phyloP scores from a whole-genome alignment of 331 rosid species.

The Arachis monticola region DNA sequence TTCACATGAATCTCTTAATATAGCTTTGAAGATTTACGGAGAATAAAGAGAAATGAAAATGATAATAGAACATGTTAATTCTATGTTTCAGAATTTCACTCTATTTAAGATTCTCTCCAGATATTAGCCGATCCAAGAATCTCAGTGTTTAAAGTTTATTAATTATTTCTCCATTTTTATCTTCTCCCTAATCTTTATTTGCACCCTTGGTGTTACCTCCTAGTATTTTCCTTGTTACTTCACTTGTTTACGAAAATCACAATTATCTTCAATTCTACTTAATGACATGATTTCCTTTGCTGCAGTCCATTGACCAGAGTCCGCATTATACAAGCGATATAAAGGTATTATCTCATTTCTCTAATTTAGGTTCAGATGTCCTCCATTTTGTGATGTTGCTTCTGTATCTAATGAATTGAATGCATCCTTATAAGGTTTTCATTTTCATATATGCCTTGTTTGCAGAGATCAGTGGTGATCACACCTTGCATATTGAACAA shows the following conservation, averaged over 20 bases:
- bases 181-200: neutral
- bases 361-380: constrained; percentile 8
- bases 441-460: constrained; percentile 10
- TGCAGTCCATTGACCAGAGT: constrained; percentile 73
- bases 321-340: constrained; percentile 62
- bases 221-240: constrained; percentile 11
- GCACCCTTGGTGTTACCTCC: neutral
- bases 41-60: neutral
- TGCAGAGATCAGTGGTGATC: constrained; percentile 62
- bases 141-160: neutral
- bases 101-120: neutral
- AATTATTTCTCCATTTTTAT: constrained; percentile 1
- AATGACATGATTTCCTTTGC: constrained; percentile 28
- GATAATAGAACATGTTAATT: constrained; percentile 6
- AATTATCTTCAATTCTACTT: constrained; percentile 25
- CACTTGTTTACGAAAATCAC: constrained; percentile 1
- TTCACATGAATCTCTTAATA: neutral
- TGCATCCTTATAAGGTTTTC: neutral
- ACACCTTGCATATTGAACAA: constrained; percentile 80
- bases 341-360: constrained; percentile 57
- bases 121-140: neutral
- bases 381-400: constrained; percentile 17
- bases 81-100: constrained; percentile 7
- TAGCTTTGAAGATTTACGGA: constrained; percentile 7
- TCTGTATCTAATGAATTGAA: constrained; percentile 18